Conservation (phyloP, 441 rosid genomes). For the Monsonia emarginata region DNA sequence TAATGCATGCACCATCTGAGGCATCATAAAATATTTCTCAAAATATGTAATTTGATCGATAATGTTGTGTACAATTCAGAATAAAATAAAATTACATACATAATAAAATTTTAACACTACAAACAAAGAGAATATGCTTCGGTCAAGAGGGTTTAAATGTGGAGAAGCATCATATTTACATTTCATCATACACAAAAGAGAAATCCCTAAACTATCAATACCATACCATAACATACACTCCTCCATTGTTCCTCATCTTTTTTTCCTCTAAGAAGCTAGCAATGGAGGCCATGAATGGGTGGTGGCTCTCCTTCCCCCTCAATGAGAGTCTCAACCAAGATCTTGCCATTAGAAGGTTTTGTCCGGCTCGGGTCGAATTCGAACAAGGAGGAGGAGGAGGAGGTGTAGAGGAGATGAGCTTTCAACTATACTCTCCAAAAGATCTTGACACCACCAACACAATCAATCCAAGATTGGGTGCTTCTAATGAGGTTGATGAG, state of each 20-base stretch:
- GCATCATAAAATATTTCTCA: no score
- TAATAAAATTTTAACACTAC: not conserved
- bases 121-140: constrained; percentile 18
- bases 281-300: constrained; percentile 33
- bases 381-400: constrained; percentile 32
- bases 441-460: constrained; percentile 9
- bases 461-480: constrained; percentile 19
- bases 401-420: constrained; percentile 28
- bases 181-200: not conserved
- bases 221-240: not conserved
- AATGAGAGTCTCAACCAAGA: constrained; percentile 36
- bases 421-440: constrained; percentile 21
- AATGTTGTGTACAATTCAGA: no score
- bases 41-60: no score
- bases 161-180: not conserved
- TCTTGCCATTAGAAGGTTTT: constrained; percentile 51
- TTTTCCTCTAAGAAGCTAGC: constrained; percentile 11
- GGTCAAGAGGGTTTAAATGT: not conserved
- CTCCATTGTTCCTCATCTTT: not conserved
- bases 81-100: no score
- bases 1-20: no score
- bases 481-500: constrained; percentile 42
- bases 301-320: constrained; percentile 28
- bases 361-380: constrained; percentile 49
- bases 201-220: not conserved